A percentile compares a stretch with the other conserved stretches of the same genome.
Conservation (phyloP, 306 rosid genomes). For the Cucumis melo region DNA sequence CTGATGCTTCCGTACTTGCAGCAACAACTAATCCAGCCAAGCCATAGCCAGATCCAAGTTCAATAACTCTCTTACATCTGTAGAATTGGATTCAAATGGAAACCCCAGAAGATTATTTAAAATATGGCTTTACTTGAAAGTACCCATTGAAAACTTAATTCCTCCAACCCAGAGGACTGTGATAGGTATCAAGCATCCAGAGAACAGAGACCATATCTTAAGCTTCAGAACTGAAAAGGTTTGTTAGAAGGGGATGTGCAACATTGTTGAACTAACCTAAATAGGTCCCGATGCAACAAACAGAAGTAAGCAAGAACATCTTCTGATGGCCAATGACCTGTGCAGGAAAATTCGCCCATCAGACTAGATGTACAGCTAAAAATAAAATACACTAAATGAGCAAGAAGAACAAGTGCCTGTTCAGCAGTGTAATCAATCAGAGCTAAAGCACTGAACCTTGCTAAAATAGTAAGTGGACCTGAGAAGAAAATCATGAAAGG, state of each 20-base stretch:
- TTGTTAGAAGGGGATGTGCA: slow-evolving; percentile 4
- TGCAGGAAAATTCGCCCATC: slow-evolving; percentile 6
- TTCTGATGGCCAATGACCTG: slow-evolving; percentile 99
- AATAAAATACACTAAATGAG: background rate
- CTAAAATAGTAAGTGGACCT: background rate
- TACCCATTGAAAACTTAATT: background rate
- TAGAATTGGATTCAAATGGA: slow-evolving; percentile 3
- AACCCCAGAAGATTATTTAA: background rate
- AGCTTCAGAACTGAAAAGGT: slow-evolving; percentile 3
- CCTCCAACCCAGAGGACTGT: background rate
- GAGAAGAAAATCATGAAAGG: background rate
- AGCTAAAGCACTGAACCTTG: slow-evolving; percentile 2
- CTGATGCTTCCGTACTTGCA: slow-evolving; percentile 61
- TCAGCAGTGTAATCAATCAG: background rate
- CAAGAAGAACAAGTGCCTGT: background rate
- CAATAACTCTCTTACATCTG: slow-evolving; percentile 80
- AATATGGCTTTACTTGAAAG: background rate
- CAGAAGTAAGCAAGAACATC: slow-evolving; percentile 86
- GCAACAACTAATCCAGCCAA: slow-evolving; percentile 85
- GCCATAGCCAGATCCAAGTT: slow-evolving; percentile 95
- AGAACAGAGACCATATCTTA: background rate
- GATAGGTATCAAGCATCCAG: background rate
- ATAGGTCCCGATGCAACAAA: slow-evolving; percentile 40
- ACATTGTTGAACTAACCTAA: slow-evolving; percentile 36
- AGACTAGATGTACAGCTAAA: slow-evolving; percentile 5